Evolutionary conservation across 495 filamentous ascomycete genomes (phyloP), one percentile per base, ranked within the genome.

Genomic region (Aspergillus sclerotioniger): DNA sequence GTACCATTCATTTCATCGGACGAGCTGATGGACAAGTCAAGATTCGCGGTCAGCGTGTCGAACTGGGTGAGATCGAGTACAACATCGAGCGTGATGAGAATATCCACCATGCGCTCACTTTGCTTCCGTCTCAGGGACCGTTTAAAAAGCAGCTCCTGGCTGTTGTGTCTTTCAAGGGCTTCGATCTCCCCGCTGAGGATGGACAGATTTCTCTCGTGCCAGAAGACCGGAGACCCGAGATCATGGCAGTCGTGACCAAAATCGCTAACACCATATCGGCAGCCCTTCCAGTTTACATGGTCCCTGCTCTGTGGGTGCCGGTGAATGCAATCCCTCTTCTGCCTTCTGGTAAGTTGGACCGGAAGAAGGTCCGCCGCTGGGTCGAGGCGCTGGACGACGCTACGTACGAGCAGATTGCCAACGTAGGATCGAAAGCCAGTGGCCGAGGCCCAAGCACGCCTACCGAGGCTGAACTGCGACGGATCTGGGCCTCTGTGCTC

Each of bases 1-100:
- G 62, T 4, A 44, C 39, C 0, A 35, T 65, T 5, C 47, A n/a
- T 8, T 59, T 50, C 17, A 9, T 62, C 15, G 62, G 59, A 2
- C 44, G 76, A 8, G 71, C 67, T 5, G 74, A 75, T 57, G 72
- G 69, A 2, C 76, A 80, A 54, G 57, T 80, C 53, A 83, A 84
- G 58, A 39, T 84, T 4, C 65, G 71, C 1, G 81, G 81, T 0
- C 25, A 79, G 8, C 74, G 45, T 19, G 51, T 57, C 12, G 62
- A 60, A n/a, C 35, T 82, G 0, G 48, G 56, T 4, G 81, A 84
- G 8, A 62, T 83, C 8, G 78, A 80, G 56, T 53, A 70, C 51
- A 70, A 72, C 13, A 52, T 58, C 32, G 25, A 50, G 13, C 33
- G 43, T 15, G 35, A 50, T 15, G 47, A 28, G 21, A 6, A 20